Percentiles rank a stretch among this genome's conserved stretches.
These are phyloP conservation scores for Amylocarpus encephaloides DNA, from an alignment of 2,329 filamentous ascomycete species.

Conservation along the genomic window DNA sequence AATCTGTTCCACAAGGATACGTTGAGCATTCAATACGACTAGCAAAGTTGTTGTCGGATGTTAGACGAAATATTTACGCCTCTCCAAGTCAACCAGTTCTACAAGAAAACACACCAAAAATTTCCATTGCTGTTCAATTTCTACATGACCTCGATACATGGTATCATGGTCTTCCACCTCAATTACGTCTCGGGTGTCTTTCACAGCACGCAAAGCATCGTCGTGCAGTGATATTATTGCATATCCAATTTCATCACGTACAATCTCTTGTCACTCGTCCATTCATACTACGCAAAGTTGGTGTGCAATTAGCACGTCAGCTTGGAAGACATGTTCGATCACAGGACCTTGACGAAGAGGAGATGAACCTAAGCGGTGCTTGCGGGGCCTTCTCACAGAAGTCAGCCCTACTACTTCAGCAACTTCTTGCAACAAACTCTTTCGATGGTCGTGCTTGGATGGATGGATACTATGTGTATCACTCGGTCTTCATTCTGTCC, in stretches of 20 bases:
- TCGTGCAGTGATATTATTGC: constrained; percentile 25
- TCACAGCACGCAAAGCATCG: constrained; percentile 18
- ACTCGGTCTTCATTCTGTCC: constrained; percentile 26
- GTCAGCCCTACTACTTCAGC: constrained; percentile 18
- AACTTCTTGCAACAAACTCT: constrained; percentile 19
- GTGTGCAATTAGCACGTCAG: constrained; percentile 24
- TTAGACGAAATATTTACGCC: constrained; percentile 27
- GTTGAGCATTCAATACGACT: constrained; percentile 24
- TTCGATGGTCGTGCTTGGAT: constrained; percentile 29
- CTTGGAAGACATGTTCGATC: constrained; percentile 24
- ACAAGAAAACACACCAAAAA: constrained; percentile 19
- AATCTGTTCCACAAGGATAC: constrained; percentile 23
- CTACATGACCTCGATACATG: constrained; percentile 24
- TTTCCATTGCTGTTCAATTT: constrained; percentile 19
- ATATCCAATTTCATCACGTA: constrained; percentile 27
- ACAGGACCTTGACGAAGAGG: constrained; percentile 24
- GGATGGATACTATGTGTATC: constrained; percentile 29
- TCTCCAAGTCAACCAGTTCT: constrained; percentile 15
- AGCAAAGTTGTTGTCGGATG: constrained; percentile 21
- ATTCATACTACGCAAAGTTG: constrained; percentile 27
- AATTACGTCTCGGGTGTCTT: constrained; percentile 20
- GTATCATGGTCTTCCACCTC: constrained; percentile 23
- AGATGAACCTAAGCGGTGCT: constrained; percentile 21
- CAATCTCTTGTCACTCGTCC: constrained; percentile 27
- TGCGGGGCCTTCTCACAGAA: constrained; percentile 25